A percentile compares a stretch with the other conserved stretches of the same genome.
Conservation (phyloP, 768 basidiomycete species). For the Royoungia palumana region DNA sequence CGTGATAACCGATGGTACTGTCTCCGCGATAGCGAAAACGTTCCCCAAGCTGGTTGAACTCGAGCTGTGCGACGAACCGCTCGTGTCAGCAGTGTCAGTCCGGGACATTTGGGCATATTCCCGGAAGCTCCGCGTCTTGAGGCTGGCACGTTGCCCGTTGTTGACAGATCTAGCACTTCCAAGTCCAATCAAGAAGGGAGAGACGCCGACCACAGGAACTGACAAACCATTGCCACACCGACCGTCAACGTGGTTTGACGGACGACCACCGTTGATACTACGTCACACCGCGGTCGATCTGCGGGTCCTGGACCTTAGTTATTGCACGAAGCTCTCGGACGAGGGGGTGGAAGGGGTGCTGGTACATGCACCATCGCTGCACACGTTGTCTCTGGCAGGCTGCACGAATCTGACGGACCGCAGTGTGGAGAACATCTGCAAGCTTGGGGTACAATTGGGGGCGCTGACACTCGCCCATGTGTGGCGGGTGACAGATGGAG, state of each 20-base stretch:
- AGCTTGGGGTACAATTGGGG: conserved; percentile 73
- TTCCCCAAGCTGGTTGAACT: conserved; percentile 80
- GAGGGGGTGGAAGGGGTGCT: conserved; percentile 73
- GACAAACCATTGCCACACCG: conserved; percentile 56
- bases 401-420: conserved; percentile 74
- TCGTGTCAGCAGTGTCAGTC: conserved; percentile 64
- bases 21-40: conserved; percentile 69
- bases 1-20: conserved; percentile 55
- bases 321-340: conserved; percentile 69
- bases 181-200: conserved; percentile 38
- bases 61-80: conserved; percentile 68
- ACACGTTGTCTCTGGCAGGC: conserved; percentile 73
- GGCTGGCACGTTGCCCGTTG: conserved; percentile 71
- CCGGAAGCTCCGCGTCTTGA: conserved; percentile 70
- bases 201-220: conserved; percentile 19
- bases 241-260: conserved; percentile 59
- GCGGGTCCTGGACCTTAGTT: conserved; percentile 73
- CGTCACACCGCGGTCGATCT: conserved; percentile 69
- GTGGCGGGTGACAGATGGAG: conserved; percentile 73
- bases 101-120: conserved; percentile 83
- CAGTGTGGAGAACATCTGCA: conserved; percentile 62
- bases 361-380: conserved; percentile 69
- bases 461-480: conserved; percentile 80
- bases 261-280: conserved; percentile 59
- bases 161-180: conserved; percentile 84